phyloP scores from a whole-genome alignment of 1,284 basidiomycete species.

The Papiliotrema nemorosa region DNA sequence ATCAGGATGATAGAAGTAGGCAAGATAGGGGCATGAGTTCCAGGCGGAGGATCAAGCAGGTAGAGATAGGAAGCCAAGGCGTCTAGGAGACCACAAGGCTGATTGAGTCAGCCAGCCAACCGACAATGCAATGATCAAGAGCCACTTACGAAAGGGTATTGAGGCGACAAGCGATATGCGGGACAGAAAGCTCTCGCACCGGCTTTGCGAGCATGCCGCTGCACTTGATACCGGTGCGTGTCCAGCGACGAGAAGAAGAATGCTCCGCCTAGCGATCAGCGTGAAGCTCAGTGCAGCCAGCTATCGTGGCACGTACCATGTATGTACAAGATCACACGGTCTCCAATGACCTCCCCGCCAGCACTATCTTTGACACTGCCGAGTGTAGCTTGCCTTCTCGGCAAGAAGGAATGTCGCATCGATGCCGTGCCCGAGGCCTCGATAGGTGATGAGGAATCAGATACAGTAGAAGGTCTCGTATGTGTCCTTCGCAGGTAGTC shows the following conservation, averaged over 20 bases:
- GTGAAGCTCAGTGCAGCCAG: background rate
- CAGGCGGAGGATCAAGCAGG: slow-evolving; percentile 65
- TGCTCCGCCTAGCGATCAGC: slow-evolving; percentile 39
- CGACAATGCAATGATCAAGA: background rate
- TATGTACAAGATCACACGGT: slow-evolving; percentile 48
- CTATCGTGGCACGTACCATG: slow-evolving; percentile 31
- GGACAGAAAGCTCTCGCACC: slow-evolving; percentile 74
- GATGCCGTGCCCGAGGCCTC: too few species aligned
- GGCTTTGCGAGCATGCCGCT: slow-evolving; percentile 83
- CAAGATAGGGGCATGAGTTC: slow-evolving; percentile 68
- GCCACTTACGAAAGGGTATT: slow-evolving; percentile 87
- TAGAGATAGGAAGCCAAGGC: slow-evolving; percentile 57
- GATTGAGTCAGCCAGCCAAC: slow-evolving; percentile 22
- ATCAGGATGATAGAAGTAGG: slow-evolving; percentile 78
- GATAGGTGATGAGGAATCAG: background rate
- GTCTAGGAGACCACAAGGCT: slow-evolving; percentile 53
- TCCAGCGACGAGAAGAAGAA: slow-evolving; percentile 47
- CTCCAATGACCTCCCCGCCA: slow-evolving; percentile 36
- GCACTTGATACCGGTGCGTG: slow-evolving; percentile 65
- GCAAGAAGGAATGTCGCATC: slow-evolving; percentile 18
- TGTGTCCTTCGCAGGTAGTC: slow-evolving; percentile 48
- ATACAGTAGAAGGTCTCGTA: slow-evolving; percentile 10
- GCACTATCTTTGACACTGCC: slow-evolving; percentile 35
- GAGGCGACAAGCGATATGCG: slow-evolving; percentile 82
- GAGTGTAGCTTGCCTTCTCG: slow-evolving; percentile 18